Evolutionary conservation across 805 yeast genomes (phyloP), one percentile per base, ranked within the genome.

Genomic region (Debaryomyces prosopidis): DNA sequence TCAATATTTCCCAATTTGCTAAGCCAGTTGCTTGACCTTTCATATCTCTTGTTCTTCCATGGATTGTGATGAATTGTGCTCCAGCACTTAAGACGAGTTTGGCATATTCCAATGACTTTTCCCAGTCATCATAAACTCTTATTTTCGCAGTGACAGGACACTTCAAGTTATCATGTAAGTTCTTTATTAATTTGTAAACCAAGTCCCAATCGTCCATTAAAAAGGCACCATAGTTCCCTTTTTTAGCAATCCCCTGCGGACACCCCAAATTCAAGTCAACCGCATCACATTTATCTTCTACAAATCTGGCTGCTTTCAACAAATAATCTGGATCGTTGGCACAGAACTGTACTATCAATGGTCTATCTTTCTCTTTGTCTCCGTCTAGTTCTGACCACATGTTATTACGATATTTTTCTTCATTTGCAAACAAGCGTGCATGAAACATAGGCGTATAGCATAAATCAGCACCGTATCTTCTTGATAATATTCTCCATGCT

Each of bases 361-460:
- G 98, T 43, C 97, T 72, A 62, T 92, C 99, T 1, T 69, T 52
- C 1, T 71, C 67, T 5, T 65, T 60, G 50, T 82, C 82, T 4
- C 98, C 98, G 63, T 94, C 98, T 52, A 77, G 55, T 5, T 71
- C 75, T 9, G 77, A 71, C 81, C 88, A 82, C 84, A 82, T 86
- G 49, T 83, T 87, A 15, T 71, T 71, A 43, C 98, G 74, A 60
- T 94, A 94, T 55, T 87, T 87, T 48, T 82, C 86, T 40, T 85
- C 85, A 2, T 87, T 86, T 19, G 95, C 95, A 68, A 94, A 94
- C 32, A 91, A 68, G 40, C 90, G 76, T 3, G 99, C 96, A 65
- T 94, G 98, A 53, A 87, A 80, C 99, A 94, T 94, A 3, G 99
- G 99, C 0, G 98, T 88, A 58, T 92, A 94, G 59, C 97, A 89